Base-by-base conservation (phyloP, 2,329 filamentous ascomycete genomes). In the Pestalotiopsis sp. region DNA sequence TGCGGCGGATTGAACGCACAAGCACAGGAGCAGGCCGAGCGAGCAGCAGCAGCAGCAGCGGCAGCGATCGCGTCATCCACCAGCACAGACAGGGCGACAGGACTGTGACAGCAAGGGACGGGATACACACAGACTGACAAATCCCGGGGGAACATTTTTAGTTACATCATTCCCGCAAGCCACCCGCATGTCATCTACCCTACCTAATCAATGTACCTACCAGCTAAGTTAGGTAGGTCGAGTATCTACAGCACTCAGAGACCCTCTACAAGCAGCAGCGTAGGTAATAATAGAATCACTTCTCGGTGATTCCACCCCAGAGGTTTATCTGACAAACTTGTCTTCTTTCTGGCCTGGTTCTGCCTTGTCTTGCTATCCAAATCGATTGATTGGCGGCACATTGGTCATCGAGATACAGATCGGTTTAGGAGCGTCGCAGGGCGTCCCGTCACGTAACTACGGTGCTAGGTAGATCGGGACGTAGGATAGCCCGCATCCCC, bases 131-230 rank as follows among this genome's bases (percentile, higher is more conserved):
- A 36, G n/a, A 62, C 27, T 62, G 27, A 62, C 59, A 62, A 62
- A 62, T 62, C 59, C 59, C 59, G 59, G 36, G 27, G 25, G 45
- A 23, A 52, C 45, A n/a, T 52, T 52, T n/a, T 52, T 52, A 52
- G 45, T 36, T 62, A 62, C 59, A 62, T 62, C 59, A 62, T 62
- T 62, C 36, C 59, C 36, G 59, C 59, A 62, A 20, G 13, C 27
- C 23, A 20, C 31, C 59, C 59, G 59, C 59, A 62, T 36, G 17
- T 39, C 4, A 20, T 20, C 13, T 11, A 12, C 17, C 36, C 57
- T 23, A 2, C 14, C 4, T 14, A 20, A 52, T 17, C 11, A 20
- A 25, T 12, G 52, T 52, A 52, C 17, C 45, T 52, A 9, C 45
- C 17, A 23, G 20, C 20, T 23, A 23, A 23, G 20, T 2, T 23